Conservation (phyloP, 208 protist genomes). For the Wallacemonas sp. region DNA sequence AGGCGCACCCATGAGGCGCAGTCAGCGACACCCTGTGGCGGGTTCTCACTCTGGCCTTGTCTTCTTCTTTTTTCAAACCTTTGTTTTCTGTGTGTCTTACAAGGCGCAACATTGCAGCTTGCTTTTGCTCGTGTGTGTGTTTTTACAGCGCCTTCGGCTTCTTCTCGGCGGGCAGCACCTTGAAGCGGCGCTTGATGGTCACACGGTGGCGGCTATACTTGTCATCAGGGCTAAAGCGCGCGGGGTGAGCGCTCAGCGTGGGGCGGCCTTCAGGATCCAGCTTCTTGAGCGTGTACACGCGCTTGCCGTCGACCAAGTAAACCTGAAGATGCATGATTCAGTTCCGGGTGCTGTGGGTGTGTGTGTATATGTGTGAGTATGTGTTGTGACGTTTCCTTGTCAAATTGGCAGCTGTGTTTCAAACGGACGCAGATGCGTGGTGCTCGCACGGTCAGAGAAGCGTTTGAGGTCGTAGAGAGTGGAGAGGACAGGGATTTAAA, state of each 20-base stretch:
- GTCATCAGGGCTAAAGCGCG: slow-evolving; percentile 93
- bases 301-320: slow-evolving; percentile 84
- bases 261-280: slow-evolving; percentile 86
- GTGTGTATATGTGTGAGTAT: neutral
- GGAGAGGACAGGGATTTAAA: too few species aligned
- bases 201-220: slow-evolving; percentile 92
- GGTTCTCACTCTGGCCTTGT: too few species aligned
- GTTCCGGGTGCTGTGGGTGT: neutral
- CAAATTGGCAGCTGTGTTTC: too few species aligned
- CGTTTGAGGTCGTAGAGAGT: too few species aligned
- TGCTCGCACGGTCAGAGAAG: too few species aligned
- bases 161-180: slow-evolving; percentile 77
- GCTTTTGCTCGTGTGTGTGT: too few species aligned
- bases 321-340: slow-evolving; percentile 73
- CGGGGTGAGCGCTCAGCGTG: slow-evolving; percentile 91
- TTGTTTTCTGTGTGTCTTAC: too few species aligned
- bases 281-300: slow-evolving; percentile 94
- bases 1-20: too few species aligned
- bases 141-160: slow-evolving; percentile 75
- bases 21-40: too few species aligned
- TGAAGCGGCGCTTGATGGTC: slow-evolving; percentile 92
- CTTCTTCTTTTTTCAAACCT: too few species aligned
- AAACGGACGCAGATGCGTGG: too few species aligned
- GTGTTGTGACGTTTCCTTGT: neutral
- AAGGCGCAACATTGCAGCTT: too few species aligned